Conservation (phyloP, 2,329 filamentous ascomycete species). For the Lasiodiplodia theobromae region DNA sequence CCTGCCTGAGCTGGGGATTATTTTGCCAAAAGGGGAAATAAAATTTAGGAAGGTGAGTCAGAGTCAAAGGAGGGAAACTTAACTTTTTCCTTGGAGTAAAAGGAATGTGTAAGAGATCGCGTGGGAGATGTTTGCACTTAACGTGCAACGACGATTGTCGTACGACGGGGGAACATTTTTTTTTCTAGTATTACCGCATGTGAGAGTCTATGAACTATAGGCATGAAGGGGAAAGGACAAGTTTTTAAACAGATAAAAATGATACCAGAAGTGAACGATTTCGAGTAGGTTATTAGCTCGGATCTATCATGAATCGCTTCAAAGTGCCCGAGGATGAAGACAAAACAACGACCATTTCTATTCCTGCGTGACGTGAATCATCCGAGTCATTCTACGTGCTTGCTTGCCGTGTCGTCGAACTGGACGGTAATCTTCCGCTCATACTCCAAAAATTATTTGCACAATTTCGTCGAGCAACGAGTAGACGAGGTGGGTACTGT, state of each 20-base stretch:
- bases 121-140: background rate
- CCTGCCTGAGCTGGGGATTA: slow-evolving; percentile 10
- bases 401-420: background rate
- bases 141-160: background rate
- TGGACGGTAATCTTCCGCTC: slow-evolving; percentile 1
- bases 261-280: slow-evolving; percentile 1
- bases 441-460: slow-evolving; percentile 49
- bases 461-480: slow-evolving; percentile 58
- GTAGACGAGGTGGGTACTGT: slow-evolving; percentile 58
- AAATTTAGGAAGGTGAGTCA: background rate
- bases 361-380: slow-evolving; percentile 6
- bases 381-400: background rate
- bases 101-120: background rate
- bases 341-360: background rate
- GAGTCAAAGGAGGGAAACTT: background rate
- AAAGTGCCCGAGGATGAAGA: background rate
- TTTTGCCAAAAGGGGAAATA: slow-evolving; percentile 8
- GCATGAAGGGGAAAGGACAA: slow-evolving; percentile 8
- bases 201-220: slow-evolving; percentile 11
- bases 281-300: slow-evolving; percentile 4
- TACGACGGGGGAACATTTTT: background rate
- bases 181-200: background rate
- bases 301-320: slow-evolving; percentile 22
- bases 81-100: background rate
- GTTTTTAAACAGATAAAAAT: background rate